Conservation (phyloP, 306 rosid genomes). For the Elaeagnus macrophylla region DNA sequence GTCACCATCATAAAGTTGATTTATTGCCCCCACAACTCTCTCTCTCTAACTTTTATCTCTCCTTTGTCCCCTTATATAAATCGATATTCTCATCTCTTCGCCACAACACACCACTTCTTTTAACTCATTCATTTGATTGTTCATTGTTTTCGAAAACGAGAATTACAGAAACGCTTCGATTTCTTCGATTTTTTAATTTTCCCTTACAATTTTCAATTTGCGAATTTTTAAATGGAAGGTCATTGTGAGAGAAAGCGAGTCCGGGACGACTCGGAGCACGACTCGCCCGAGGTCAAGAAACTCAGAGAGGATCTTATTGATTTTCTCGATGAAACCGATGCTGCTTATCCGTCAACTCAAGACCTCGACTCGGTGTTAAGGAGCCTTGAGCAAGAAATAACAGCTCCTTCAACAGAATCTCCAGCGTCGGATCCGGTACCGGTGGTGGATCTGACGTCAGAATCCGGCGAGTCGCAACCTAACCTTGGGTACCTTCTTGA, state of each 20-base stretch:
- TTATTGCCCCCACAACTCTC: too few relatives aligned
- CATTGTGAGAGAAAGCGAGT: slow-evolving; percentile 33
- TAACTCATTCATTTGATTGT: too few relatives aligned
- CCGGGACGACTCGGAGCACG: slow-evolving; percentile 35
- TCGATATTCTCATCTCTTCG: slow-evolving; percentile 11
- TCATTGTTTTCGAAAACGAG: too few relatives aligned
- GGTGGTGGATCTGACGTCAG: slow-evolving; percentile 33
- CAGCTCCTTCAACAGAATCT: slow-evolving; percentile 20
- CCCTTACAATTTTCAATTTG: too few relatives aligned
- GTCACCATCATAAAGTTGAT: too few relatives aligned
- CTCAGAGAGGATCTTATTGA: slow-evolving; percentile 56
- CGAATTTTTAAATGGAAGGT: slow-evolving; percentile 29
- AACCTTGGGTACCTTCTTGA: slow-evolving; percentile 63
- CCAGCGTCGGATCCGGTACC: slow-evolving; percentile 18
- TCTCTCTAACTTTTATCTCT: too few relatives aligned
- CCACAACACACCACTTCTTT: slow-evolving; percentile 8
- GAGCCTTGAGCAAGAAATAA: slow-evolving; percentile 75
- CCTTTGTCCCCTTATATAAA: slow-evolving; percentile 46
- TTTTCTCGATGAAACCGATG: slow-evolving; percentile 53
- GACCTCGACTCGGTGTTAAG: slow-evolving; percentile 72
- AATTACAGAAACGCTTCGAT: not conserved
- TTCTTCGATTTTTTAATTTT: not conserved
- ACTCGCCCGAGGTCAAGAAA: slow-evolving; percentile 53
- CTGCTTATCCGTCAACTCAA: slow-evolving; percentile 29
- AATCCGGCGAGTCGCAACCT: slow-evolving; percentile 60